phyloP scores from a whole-genome alignment of 2,329 filamentous ascomycete species.

The Purpureocillium lavendulum region DNA sequence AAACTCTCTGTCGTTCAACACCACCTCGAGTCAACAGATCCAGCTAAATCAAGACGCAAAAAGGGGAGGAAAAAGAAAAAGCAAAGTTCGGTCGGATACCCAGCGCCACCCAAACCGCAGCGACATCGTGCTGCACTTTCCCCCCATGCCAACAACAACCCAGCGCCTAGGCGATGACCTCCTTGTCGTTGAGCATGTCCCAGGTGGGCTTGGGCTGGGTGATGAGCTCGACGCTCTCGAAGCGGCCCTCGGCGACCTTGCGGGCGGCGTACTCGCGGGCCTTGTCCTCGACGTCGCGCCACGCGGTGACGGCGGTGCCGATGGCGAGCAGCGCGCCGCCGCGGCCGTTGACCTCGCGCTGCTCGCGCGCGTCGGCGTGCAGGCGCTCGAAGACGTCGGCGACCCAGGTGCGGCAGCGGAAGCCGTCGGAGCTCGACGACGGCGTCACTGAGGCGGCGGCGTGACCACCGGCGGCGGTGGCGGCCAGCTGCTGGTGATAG shows the following conservation, averaged over 20 bases:
- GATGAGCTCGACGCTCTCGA: conserved; percentile 5
- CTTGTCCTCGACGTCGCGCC: conserved; percentile 23
- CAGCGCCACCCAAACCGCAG: no score
- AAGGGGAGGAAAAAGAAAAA: no score
- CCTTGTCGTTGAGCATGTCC: conserved; percentile 18
- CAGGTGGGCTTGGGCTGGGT: conserved; percentile 19
- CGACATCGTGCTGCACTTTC: no score
- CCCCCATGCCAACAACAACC: no score
- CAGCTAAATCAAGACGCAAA: no score
- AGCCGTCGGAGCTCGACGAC: conserved; percentile 21
- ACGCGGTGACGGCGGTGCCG: conserved; percentile 26
- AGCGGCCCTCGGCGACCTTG: conserved; percentile 20
- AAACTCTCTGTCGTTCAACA: no score
- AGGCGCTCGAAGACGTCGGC: conserved; percentile 22
- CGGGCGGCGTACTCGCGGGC: conserved; percentile 24
- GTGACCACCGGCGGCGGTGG: no score
- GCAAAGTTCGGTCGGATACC: no score
- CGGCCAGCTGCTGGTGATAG: no score
- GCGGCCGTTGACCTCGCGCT: no score
- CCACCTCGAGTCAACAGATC: no score
- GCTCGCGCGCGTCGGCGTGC: conserved; percentile 19
- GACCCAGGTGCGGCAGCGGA: conserved; percentile 32
- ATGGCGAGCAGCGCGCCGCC: conserved; percentile 12
- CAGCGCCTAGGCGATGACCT: neutral
- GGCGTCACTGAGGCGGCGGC: no score